Conservation (phyloP, 1,284 basidiomycete species). For the Irpex sp. region DNA sequence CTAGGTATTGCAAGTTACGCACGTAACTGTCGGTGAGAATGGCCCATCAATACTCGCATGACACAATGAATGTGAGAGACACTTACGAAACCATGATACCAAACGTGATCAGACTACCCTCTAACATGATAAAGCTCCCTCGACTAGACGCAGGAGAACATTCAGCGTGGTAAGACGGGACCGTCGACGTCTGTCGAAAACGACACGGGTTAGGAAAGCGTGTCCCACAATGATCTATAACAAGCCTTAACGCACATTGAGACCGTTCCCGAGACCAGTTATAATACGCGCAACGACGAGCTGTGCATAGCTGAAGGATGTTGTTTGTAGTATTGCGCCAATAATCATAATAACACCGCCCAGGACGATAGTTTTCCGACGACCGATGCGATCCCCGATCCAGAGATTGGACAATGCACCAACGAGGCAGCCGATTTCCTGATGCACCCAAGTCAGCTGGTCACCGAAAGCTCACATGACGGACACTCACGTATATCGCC, state of each 20-base stretch:
- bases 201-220: neutral
- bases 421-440: conserved; percentile 53
- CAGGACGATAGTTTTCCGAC: conserved; percentile 47
- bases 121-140: conserved; percentile 66
- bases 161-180: conserved; percentile 64
- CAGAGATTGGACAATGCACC: conserved; percentile 52
- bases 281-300: conserved; percentile 61
- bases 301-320: conserved; percentile 50
- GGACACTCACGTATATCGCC: conserved; percentile 44
- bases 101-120: conserved; percentile 66
- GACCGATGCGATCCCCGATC: conserved; percentile 51
- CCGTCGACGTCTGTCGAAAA: conserved; percentile 52
- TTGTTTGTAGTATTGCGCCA: conserved; percentile 57
- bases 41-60: neutral
- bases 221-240: neutral
- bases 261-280: conserved; percentile 65
- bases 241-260: conserved; percentile 43
- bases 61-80: conserved; percentile 26
- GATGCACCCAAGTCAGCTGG: neutral
- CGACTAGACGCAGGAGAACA: conserved; percentile 57
- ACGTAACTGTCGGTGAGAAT: conserved; percentile 28
- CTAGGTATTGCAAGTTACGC: conserved; percentile 5
- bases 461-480: conserved; percentile 6
- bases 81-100: conserved; percentile 69
- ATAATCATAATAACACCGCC: conserved; percentile 59